Base-by-base conservation (phyloP, 192 early-diverging fungal species). In the Linnemannia elongata region DNA sequence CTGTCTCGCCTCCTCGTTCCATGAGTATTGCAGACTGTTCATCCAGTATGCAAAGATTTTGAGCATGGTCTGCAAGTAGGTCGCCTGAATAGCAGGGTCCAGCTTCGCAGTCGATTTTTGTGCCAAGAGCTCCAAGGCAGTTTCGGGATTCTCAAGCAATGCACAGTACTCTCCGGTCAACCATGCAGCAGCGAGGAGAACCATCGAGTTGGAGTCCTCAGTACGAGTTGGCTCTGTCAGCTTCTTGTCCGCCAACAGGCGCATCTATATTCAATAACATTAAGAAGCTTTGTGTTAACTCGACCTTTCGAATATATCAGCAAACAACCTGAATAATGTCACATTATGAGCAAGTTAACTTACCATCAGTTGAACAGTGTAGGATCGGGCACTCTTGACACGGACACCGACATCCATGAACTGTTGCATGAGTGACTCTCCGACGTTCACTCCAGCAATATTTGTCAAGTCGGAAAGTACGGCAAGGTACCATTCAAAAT, bases 401-500 rank as follows among this genome's bases (percentile, higher is more conserved):
- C 98, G 93, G 18, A 97, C 97, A 47, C 93, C 92, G 4, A 98
- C 95, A 91, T 99, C 98, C 88, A 98, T 93, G 10, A 99, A 82
- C 88, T 97, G 95, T 12, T 90, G 90, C 45, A 92, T 91, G 22
- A 98, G 73, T n/a, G 91, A 17, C 35, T 90, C 88, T 0, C 95
- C 97, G 8, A 96, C 96, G 78, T 93, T 94, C 4, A 97, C 95
- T 52, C 95, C 95, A 18, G 95, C 88, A 7, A 96, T 88, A 52
- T 95, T 93, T 0, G 95, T 95, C 13, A 99, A 90, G 68, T 95
- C 95, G 4, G 94, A 93, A 38, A 99, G 92, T 0, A 96, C 92
- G 4, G 93, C 90, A 45, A 99, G 91, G 80, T 98, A 98, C 99
- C 99, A 99, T 84, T 98, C 97, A 91, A 99, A 99, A 83, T 98